phyloP scores from a whole-genome alignment of 495 filamentous ascomycete genomes.

The Aspergillus ostianus region DNA sequence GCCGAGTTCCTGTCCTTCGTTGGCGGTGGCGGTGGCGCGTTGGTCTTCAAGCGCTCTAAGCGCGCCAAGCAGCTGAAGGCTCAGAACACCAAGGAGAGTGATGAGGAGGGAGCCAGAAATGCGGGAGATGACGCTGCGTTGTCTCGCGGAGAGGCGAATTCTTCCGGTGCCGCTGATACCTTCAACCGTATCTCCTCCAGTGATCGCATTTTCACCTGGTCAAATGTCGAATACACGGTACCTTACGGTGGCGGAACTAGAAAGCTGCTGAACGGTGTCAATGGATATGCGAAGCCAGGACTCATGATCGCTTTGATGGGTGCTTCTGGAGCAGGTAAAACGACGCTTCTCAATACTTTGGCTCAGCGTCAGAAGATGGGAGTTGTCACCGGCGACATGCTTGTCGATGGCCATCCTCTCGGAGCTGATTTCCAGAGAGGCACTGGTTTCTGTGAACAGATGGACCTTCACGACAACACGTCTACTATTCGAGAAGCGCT shows the following conservation, averaged over 20 bases:
- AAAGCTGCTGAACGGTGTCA: slow-evolving; percentile 69
- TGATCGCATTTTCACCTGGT: slow-evolving; percentile 74
- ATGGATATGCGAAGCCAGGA: slow-evolving; percentile 78
- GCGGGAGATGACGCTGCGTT: slow-evolving; percentile 36
- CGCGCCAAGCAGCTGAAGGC: slow-evolving; percentile 53
- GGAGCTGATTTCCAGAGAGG: slow-evolving; percentile 72
- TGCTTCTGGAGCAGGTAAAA: slow-evolving; percentile 82
- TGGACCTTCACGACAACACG: slow-evolving; percentile 74
- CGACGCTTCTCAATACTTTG: slow-evolving; percentile 71
- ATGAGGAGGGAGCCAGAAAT: slow-evolving; percentile 45
- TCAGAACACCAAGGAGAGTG: slow-evolving; percentile 35
- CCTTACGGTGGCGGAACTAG: slow-evolving; percentile 67
- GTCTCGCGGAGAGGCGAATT: slow-evolving; percentile 45
- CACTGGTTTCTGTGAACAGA: slow-evolving; percentile 85
- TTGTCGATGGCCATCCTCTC: slow-evolving; percentile 72
- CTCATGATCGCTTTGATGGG: slow-evolving; percentile 81
- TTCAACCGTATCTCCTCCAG: slow-evolving; percentile 57
- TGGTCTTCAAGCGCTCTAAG: slow-evolving; percentile 68
- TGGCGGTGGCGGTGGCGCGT: slow-evolving; percentile 54
- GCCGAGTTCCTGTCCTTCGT: slow-evolving; percentile 54
- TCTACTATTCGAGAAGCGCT: slow-evolving; percentile 66
- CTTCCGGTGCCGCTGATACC: slow-evolving; percentile 34
- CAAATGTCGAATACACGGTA: slow-evolving; percentile 68
- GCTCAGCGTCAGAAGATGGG: slow-evolving; percentile 75
- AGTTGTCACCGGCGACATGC: slow-evolving; percentile 68